These are phyloP conservation scores for Escovopsis sp. DNA, from an alignment of 2,329 filamentous ascomycete species.

Conservation along the genomic window DNA sequence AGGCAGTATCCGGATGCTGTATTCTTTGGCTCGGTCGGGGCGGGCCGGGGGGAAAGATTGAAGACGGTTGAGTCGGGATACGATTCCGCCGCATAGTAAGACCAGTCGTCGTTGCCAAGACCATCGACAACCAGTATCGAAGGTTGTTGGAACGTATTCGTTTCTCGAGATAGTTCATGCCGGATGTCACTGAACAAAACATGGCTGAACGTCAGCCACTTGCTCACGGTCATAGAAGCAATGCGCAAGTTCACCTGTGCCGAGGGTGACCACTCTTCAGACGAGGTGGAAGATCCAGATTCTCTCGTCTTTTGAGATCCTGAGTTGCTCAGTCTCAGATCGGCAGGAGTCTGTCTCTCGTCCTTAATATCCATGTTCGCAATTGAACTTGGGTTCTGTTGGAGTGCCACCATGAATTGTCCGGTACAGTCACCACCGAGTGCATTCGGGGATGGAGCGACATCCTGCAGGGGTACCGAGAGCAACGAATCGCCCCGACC, in stretches of 20 bases:
- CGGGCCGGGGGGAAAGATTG: slow-evolving; percentile 51
- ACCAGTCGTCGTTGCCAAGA: slow-evolving; percentile 79
- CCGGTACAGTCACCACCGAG: slow-evolving; percentile 41
- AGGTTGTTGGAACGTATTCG: slow-evolving; percentile 28
- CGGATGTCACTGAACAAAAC: slow-evolving; percentile 70
- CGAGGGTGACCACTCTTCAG: slow-evolving; percentile 45
- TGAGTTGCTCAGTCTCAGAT: slow-evolving; percentile 15
- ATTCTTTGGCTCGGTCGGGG: slow-evolving; percentile 28
- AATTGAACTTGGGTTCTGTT: slow-evolving; percentile 26
- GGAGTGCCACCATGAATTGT: slow-evolving; percentile 34
- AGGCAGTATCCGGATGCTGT: slow-evolving; percentile 33
- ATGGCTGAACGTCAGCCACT: slow-evolving; percentile 75
- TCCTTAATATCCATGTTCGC: slow-evolving; percentile 30
- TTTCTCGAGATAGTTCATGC: slow-evolving; percentile 44
- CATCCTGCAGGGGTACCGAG: too few species aligned
- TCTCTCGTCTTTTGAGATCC: slow-evolving; percentile 20
- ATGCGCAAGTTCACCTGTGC: slow-evolving; percentile 64
- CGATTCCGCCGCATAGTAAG: slow-evolving; percentile 69
- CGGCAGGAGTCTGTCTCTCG: slow-evolving; percentile 19
- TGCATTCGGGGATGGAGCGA: slow-evolving; percentile 10
- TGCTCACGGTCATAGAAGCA: slow-evolving; percentile 72
- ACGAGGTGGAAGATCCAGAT: slow-evolving; percentile 32
- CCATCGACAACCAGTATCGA: slow-evolving; percentile 68
- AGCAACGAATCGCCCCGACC: too few species aligned
- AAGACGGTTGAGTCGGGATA: slow-evolving; percentile 64